Base-by-base conservation (phyloP, 352 stramenopile genomes). In the Pythium myriotylum region DNA sequence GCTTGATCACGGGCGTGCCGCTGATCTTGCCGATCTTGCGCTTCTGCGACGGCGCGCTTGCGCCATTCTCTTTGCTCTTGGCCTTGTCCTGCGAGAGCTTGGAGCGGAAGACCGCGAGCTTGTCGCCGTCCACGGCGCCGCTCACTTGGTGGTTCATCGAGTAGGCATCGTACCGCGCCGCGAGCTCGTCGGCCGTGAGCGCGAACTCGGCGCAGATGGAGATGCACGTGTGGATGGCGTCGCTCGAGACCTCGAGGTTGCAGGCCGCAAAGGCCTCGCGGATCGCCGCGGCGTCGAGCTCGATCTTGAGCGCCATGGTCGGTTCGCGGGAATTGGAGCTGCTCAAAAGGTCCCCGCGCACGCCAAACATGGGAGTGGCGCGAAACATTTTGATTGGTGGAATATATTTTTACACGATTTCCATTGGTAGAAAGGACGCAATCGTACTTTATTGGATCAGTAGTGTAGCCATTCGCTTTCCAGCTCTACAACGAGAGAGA, bases 91-190 rank as follows among this genome's bases (percentile, higher is more conserved):
- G 78, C 41, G 73, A 71, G 35, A 94, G 59, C 47, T 84, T 81
- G 43, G 83, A 90, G 60, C 84, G 84, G 57, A 94, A 92, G 27
- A 73, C 80, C 27, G 71, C 71, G 46, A 94, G 72, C 41, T 79
- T 77, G 41, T 91, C 82, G 20, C 71, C 57, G 47, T 80, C 73
- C 2, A 82, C 81, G 8, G 78, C 64, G 24, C 81, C 82, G 10
- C 65, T 70, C 17, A 94, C 67, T 48, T 92, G 79, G 65, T 92
- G 54, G 72, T 95, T 95, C 81, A 93, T 92, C 46, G 84, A 91
- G 72, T 90, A 93, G 4, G 84, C 82, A 56, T 95, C 86, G 81
- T 86, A 95, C 46, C 90, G 81, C 57, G 82, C 82, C 32, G 79
- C 83, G 54, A 95, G 76, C 50, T 89, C 80, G 49, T 91, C 82